Percentiles rank a stretch among this genome's conserved stretches.
These are phyloP conservation scores for Metarhizium sp. DNA, from an alignment of 2,329 filamentous ascomycete species.

Conservation along the genomic window DNA sequence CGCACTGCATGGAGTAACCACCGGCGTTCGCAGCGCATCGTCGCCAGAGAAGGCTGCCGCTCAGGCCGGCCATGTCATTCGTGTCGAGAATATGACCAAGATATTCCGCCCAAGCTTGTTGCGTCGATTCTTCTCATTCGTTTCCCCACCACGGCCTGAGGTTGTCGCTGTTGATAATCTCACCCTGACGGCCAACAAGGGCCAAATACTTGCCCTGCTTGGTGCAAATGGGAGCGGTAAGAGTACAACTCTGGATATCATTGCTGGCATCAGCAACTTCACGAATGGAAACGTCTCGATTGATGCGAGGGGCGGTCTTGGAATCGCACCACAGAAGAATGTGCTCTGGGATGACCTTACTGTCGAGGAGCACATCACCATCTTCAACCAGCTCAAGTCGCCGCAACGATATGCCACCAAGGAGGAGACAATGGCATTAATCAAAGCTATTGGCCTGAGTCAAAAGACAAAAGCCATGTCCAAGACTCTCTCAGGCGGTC, in stretches of 20 bases:
- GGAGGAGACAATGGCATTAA: constrained; percentile 51
- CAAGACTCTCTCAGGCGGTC: constrained; percentile 76
- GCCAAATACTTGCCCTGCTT: constrained; percentile 77
- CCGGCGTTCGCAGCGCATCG: constrained; percentile 17
- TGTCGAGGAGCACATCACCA: constrained; percentile 71
- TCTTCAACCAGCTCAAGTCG: constrained; percentile 78
- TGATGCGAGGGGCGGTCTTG: constrained; percentile 68
- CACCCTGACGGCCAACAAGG: constrained; percentile 61
- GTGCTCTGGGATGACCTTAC: constrained; percentile 87
- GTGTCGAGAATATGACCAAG: constrained; percentile 55
- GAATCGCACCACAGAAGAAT: constrained; percentile 87
- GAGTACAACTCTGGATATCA: constrained; percentile 79
- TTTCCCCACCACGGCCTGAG: constrained; percentile 17
- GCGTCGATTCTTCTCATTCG: constrained; percentile 36
- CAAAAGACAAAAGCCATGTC: constrained; percentile 64
- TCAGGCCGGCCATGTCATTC: constrained; percentile 33
- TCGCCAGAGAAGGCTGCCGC: constrained; percentile 49
- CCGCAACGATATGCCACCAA: constrained; percentile 44
- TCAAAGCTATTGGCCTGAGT: constrained; percentile 62
- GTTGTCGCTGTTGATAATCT: constrained; percentile 74
- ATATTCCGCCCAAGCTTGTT: constrained; percentile 61
- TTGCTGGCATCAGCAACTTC: constrained; percentile 71
- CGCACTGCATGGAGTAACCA: constrained; percentile 40
- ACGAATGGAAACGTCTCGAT: constrained; percentile 70
- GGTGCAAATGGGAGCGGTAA: constrained; percentile 90